Evolutionary conservation across 2,329 filamentous ascomycete species (phyloP), one percentile per base, ranked within the genome.

Genomic region (Cladosporium oxysporum): DNA sequence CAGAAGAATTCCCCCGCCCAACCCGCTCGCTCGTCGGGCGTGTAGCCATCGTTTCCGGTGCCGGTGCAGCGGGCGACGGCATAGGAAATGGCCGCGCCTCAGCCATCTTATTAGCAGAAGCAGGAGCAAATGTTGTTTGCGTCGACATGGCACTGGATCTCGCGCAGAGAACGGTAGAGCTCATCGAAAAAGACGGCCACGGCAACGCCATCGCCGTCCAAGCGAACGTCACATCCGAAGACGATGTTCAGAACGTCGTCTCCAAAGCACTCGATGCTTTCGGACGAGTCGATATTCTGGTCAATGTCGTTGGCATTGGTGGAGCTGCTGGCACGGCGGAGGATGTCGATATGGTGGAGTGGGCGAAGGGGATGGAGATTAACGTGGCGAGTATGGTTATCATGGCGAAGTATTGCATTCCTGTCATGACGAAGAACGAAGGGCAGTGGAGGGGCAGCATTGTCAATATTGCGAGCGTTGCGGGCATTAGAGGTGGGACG

Each of bases 381-480:
- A 90, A 90, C 70, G 85, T 90, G 4, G 83, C 82, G 5, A 87
- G 84, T 70, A 90, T 90, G 87, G 83, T 90, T 33, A 79, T 84
- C 64, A 89, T 90, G 86, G 79, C 80, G 21, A 88, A 88, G 70
- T 84, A 85, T 69, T 83, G 83, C 0, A 83, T 90, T 33, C 88
- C 87, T 0, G 83, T 78, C 3, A 90, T 90, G 87, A 68, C 69
- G 28, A 80, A 79, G 64, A 88, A 88, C 64, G 77, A 81, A 7
- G 79, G 79, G 0, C 79, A 83, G 41, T 75, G 72, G 69, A 78
- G 80, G 64, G 85, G 85, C 7, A 80, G 76, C 49, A 85, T 89
- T 66, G 79, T 89, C 69, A 90, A 90, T 71, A 86, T 90, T 80
- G 84, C 84, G 2, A 85, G 82, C 57, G 87, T 90, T 1, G 86